Conservation (phyloP, 2,329 filamentous ascomycete genomes). For the Fusarium praegraminearum region DNA sequence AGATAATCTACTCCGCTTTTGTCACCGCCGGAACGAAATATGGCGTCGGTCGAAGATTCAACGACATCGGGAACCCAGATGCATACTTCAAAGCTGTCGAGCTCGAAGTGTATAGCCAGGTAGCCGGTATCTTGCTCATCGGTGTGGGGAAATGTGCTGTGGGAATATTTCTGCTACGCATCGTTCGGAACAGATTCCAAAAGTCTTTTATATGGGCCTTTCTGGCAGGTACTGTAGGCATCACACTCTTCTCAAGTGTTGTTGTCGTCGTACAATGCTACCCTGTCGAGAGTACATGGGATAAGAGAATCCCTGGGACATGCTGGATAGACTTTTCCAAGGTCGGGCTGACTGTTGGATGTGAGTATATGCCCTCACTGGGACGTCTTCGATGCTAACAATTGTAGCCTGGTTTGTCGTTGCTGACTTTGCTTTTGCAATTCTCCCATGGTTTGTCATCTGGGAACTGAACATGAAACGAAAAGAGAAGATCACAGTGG, state of each 20-base stretch:
- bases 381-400: background rate
- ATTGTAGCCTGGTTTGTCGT: conserved; percentile 25
- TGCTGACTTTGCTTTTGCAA: conserved; percentile 30
- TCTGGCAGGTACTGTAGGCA: background rate
- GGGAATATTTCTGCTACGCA: conserved; percentile 15
- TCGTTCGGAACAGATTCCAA: conserved; percentile 23
- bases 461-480: conserved; percentile 38
- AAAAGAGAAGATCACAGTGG: conserved; percentile 33
- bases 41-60: conserved; percentile 18
- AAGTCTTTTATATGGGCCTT: conserved; percentile 25
- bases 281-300: conserved; percentile 28
- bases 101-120: conserved; percentile 20
- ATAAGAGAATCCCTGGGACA: conserved; percentile 5
- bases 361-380: background rate
- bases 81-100: conserved; percentile 27
- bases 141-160: conserved; percentile 23
- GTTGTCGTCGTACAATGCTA: conserved; percentile 24
- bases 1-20: conserved; percentile 28
- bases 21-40: conserved; percentile 17
- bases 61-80: background rate
- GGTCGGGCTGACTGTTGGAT: conserved; percentile 32
- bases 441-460: conserved; percentile 32
- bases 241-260: conserved; percentile 14
- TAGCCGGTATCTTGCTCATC: conserved; percentile 8
- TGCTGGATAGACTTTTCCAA: conserved; percentile 39